phyloP scores from a whole-genome alignment of 2,329 filamentous ascomycete genomes.

The Neopestalotiopsis sp. region DNA sequence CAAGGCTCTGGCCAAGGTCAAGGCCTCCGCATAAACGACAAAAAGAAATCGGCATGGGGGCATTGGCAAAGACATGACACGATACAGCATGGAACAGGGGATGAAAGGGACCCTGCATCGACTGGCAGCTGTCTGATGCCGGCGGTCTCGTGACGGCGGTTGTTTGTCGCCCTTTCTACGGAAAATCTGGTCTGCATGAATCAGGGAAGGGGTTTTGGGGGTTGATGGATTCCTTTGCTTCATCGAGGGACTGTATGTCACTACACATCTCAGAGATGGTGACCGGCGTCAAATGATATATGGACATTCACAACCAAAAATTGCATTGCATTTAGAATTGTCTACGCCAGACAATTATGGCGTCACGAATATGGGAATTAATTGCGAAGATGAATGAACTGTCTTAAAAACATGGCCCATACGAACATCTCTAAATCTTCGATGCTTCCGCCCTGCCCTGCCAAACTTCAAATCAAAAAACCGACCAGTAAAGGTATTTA shows the following conservation, averaged over 20 bases:
- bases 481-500: not conserved
- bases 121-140: slow-evolving; percentile 9
- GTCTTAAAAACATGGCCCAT: not conserved
- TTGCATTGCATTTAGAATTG: slow-evolving; percentile 15
- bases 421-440: not conserved
- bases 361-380: slow-evolving; percentile 8
- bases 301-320: slow-evolving; percentile 58
- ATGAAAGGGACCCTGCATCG: slow-evolving; percentile 2
- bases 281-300: slow-evolving; percentile 65
- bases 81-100: slow-evolving; percentile 17
- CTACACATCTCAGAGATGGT: slow-evolving; percentile 46
- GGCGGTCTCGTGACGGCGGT: slow-evolving; percentile 4
- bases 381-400: slow-evolving; percentile 10
- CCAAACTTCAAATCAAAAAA: not conserved
- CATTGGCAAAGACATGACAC: slow-evolving; percentile 13
- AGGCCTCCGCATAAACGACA: slow-evolving; percentile 72
- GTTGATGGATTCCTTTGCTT: slow-evolving; percentile 59
- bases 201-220: slow-evolving; percentile 28
- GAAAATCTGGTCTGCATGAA: slow-evolving; percentile 23
- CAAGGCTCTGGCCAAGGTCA: slow-evolving; percentile 94
- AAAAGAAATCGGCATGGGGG: not conserved
- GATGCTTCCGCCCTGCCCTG: not conserved
- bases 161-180: slow-evolving; percentile 15
- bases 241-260: slow-evolving; percentile 69
- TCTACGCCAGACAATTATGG: not conserved